Percentiles rank a stretch among this genome's conserved stretches.
Evolutionary conservation across 208 protist species (phyloP).

Genomic region (Blastocrithidia nonstop): DNA sequence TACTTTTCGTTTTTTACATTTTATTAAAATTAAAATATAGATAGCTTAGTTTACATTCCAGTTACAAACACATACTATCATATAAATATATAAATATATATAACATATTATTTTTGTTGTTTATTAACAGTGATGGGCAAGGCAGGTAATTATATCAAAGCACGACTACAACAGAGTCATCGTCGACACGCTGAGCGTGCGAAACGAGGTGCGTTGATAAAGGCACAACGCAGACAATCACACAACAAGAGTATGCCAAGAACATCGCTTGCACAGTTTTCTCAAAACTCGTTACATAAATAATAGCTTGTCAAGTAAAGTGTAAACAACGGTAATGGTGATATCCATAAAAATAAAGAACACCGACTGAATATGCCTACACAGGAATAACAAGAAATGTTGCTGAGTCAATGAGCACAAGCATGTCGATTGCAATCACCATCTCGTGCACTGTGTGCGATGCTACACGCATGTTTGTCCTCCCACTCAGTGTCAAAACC

Average conservation of each 20-base stretch:
- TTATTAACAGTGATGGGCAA: conserved; percentile 31
- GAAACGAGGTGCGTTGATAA: conserved; percentile 42
- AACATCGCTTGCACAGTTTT: too few species aligned
- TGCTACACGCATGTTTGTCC: too few species aligned
- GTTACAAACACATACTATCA: neutral
- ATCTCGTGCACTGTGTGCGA: too few species aligned
- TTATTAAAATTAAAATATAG: neutral
- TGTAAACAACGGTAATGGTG: neutral
- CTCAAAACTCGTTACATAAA: neutral
- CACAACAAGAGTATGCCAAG: neutral
- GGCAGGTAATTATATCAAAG: conserved; percentile 30
- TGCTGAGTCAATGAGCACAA: conserved; percentile 52
- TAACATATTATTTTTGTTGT: neutral
- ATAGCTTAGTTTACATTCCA: neutral
- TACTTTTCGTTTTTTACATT: neutral
- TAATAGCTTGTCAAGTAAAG: neutral
- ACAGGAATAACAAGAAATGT: conserved; percentile 25
- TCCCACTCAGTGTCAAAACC: too few species aligned
- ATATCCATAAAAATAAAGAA: too few species aligned
- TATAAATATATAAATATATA: neutral
- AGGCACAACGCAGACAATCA: conserved; percentile 13
- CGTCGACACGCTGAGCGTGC: conserved; percentile 31
- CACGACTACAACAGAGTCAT: conserved; percentile 39
- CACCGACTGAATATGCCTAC: conserved; percentile 19
- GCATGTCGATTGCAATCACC: too few species aligned